Base-by-base conservation (phyloP, 495 filamentous ascomycete genomes). In the Thermochaetoides thermophila region DNA sequence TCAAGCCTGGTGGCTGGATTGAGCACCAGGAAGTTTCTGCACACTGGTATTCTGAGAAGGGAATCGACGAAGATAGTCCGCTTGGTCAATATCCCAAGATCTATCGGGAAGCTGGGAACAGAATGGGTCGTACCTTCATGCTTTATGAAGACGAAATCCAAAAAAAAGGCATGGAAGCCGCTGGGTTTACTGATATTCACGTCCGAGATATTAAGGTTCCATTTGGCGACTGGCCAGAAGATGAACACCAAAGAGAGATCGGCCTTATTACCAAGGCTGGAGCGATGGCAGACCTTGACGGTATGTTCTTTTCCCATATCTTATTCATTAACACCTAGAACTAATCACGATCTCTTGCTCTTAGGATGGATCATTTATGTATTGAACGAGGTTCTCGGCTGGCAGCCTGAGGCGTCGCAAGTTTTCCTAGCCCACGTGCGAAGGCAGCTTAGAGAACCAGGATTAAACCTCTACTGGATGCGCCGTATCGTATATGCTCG, bases 101-200 rank as follows among this genome's bases (percentile, higher is more conserved):
- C 31, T 61, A 34, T 37, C 44, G 18, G 23, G 38, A 44, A n/a
- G 43, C 39, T 19, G 35, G 37, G 2, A 25, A n/a, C 15, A 44
- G 16, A 4, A 31, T 45, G 1, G 50, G 48, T 10, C 35, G 34
- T 22, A 20, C 20, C 12, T 30, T 49, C 39, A 12, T 29, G 14
- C 35, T 43, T 3, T 23, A 48, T 3, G 33, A 39, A 2, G 47
- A 56, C 4, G 60, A 70, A 32, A 66, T 64, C 44, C 57, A 69
- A 32, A 61, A 62, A 17, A 68, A 66, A 21, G 50, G 54, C 2
- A 79, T 84, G 38, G 69, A 73, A 18, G 46, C 48, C 10, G 62
- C 76, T 1, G 61, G 81, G 35, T 68, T 65, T 34, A 60, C 64
- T 0, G 73, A 81, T 50, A 73, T 56, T 10, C 33, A 31, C 2